A percentile compares a stretch with the other conserved stretches of the same genome.
Conservation (phyloP, 495 filamentous ascomycete species). For the Oidiodendron maius region DNA sequence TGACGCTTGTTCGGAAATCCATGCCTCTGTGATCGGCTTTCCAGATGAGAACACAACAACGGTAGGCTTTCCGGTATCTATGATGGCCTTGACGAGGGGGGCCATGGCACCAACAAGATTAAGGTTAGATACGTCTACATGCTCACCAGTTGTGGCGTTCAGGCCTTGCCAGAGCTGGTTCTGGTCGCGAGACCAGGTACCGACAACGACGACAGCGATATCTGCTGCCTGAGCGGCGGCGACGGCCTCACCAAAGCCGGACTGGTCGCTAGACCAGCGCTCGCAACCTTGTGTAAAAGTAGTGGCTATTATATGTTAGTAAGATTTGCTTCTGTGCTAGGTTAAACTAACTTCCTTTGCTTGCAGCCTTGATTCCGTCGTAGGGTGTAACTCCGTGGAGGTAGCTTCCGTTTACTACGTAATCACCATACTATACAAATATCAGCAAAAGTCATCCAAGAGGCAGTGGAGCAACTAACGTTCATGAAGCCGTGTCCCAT, state of each 20-base stretch:
- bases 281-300: conserved; percentile 66
- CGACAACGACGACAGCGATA: conserved; percentile 64
- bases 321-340: too few relatives aligned
- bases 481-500: conserved; percentile 67
- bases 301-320: conserved; percentile 39
- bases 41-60: conserved; percentile 61
- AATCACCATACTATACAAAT: conserved; percentile 54
- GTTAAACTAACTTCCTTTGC: conserved; percentile 40
- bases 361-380: conserved; percentile 56
- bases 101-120: conserved; percentile 61
- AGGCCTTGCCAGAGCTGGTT: conserved; percentile 57
- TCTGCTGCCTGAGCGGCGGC: conserved; percentile 57
- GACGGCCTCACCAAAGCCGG: conserved; percentile 55
- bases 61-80: conserved; percentile 57
- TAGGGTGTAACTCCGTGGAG: conserved; percentile 59
- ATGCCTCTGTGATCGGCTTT: conserved; percentile 61
- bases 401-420: conserved; percentile 55
- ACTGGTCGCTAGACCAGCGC: conserved; percentile 63
- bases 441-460: neutral
- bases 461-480: conserved; percentile 39
- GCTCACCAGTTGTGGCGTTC: conserved; percentile 66
- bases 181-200: conserved; percentile 68
- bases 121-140: conserved; percentile 55
- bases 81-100: conserved; percentile 53
- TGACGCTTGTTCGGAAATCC: conserved; percentile 51